These are phyloP conservation scores for Diplodia intermedia DNA, from an alignment of 2,329 filamentous ascomycete species.

Conservation along the genomic window DNA sequence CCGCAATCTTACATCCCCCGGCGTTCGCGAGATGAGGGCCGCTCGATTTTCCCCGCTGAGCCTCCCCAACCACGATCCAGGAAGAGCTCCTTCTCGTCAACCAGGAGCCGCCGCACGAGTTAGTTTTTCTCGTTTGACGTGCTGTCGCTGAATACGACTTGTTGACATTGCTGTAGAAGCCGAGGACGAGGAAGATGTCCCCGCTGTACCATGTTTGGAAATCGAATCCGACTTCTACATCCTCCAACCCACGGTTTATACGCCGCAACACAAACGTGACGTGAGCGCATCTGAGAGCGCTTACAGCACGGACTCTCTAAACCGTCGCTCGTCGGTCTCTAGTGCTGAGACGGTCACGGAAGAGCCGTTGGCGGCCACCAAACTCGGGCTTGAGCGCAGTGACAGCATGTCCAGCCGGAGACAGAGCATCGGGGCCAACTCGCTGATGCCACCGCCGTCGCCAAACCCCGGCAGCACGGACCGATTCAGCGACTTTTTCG, in stretches of 20 bases:
- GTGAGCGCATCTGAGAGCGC: constrained; percentile 13
- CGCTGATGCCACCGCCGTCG: constrained; percentile 13
- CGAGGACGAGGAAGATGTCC: constrained; percentile 5
- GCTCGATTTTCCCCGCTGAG: constrained; percentile 18
- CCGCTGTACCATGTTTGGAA: background rate
- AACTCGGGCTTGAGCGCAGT: constrained; percentile 4
- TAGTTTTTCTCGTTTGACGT: background rate
- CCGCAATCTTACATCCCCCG: constrained; percentile 14
- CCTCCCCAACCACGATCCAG: background rate
- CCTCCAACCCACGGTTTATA: constrained; percentile 21
- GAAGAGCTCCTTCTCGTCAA: constrained; percentile 22
- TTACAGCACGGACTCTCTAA: constrained; percentile 21
- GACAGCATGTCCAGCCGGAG: constrained; percentile 14
- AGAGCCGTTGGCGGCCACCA: background rate
- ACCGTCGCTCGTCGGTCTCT: constrained; percentile 9
- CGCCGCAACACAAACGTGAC: constrained; percentile 9
- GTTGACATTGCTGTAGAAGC: background rate
- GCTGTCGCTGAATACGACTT: background rate
- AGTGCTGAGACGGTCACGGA: constrained; percentile 18
- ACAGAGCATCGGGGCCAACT: constrained; percentile 1
- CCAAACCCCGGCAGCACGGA: constrained; percentile 36
- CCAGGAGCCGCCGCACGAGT: constrained; percentile 18
- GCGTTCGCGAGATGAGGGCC: constrained; percentile 14
- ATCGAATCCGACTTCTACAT: constrained; percentile 8
- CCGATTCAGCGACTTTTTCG: constrained; percentile 49